phyloP scores from a whole-genome alignment of 257 asterid species.

The Eustoma russellianum region DNA sequence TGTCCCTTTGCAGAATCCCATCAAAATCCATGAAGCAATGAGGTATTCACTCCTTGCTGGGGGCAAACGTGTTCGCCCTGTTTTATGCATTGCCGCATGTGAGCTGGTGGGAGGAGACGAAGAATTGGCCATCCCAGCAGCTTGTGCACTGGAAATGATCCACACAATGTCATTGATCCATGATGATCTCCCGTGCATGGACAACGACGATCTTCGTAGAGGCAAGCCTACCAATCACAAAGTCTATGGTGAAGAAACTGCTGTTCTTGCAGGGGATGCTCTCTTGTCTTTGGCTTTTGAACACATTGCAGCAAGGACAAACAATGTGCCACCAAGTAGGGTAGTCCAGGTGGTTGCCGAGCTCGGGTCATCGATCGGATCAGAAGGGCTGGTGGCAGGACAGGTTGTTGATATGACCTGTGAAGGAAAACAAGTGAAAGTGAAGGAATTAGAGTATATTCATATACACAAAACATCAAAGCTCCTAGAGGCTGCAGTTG shows the following conservation, averaged over 20 bases:
- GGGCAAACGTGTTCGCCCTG: slow-evolving; percentile 55
- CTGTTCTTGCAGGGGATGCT: slow-evolving; percentile 64
- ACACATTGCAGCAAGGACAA: slow-evolving; percentile 36
- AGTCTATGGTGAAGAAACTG: slow-evolving; percentile 54
- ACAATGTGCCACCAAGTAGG: slow-evolving; percentile 18
- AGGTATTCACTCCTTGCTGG: slow-evolving; percentile 65
- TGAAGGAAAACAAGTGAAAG: slow-evolving; percentile 39
- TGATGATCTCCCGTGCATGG: slow-evolving; percentile 79
- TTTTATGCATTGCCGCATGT: slow-evolving; percentile 58
- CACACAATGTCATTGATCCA: slow-evolving; percentile 71
- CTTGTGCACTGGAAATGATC: slow-evolving; percentile 63
- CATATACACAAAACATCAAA: slow-evolving; percentile 59
- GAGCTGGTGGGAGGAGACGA: slow-evolving; percentile 55
- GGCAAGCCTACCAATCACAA: slow-evolving; percentile 60
- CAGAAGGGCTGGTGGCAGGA: slow-evolving; percentile 62
- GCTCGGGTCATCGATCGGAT: slow-evolving; percentile 45
- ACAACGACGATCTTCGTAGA: slow-evolving; percentile 49
- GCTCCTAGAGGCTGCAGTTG: slow-evolving; percentile 69
- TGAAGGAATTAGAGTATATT: slow-evolving; percentile 47
- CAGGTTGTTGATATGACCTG: slow-evolving; percentile 46
- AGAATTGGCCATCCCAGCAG: slow-evolving; percentile 35
- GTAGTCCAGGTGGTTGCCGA: slow-evolving; percentile 42
- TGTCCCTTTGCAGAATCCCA: slow-evolving; percentile 45
- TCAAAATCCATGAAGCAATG: slow-evolving; percentile 54
- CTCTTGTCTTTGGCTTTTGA: slow-evolving; percentile 53